Evolutionary conservation across 345 rosid species (phyloP), one percentile per base, ranked within the genome.

Genomic region (Isatis tinctoria): DNA sequence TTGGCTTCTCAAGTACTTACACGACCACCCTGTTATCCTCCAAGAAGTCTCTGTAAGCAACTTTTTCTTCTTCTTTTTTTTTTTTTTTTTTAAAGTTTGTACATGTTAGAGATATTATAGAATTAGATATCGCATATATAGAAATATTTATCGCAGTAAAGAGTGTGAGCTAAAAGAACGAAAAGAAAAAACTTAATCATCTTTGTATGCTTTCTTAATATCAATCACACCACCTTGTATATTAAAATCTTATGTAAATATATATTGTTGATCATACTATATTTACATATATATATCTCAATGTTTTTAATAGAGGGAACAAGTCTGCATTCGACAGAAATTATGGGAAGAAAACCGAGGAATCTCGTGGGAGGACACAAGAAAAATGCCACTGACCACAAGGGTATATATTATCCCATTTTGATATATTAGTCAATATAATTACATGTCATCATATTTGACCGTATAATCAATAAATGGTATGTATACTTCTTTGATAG

Each of bases 361-460:
- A 51, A 87, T 94, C 62, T 86, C 88, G 66, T 94, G 98, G 98
- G 95, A 85, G 22, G 98, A 94, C 74, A 90, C 96, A 1, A 84
- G 85, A 79, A 87, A 79, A 79, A 94, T 94, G 98, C 90, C 95
- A 36, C 73, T 91, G 81, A 90, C 96, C 43, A 82, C 76, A 53
- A 67, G 96, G 90, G 98, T 93, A 82, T 49, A n/a, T n/a, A n/a
- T 60, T 41, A 65, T 48, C 17, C 44, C 48, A 45, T 24, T 18
- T 44, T 3, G 43, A 53, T 24, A 43, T 26, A 28, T 32, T 11
- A 11, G 28, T n/a, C 40, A 41, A 6, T 3, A 45, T 43, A 63
- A 27, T 4, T 27, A 43, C 20, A 60, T 62, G 16, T 33, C 57
- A 70, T 33, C 10, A 27, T 9, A 10, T 13, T 32, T 4, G 5